Percentiles rank a stretch among this genome's conserved stretches.
Evolutionary conservation across 352 stramenopile genomes (phyloP).

Genomic region (Aphanomyces stellatus): DNA sequence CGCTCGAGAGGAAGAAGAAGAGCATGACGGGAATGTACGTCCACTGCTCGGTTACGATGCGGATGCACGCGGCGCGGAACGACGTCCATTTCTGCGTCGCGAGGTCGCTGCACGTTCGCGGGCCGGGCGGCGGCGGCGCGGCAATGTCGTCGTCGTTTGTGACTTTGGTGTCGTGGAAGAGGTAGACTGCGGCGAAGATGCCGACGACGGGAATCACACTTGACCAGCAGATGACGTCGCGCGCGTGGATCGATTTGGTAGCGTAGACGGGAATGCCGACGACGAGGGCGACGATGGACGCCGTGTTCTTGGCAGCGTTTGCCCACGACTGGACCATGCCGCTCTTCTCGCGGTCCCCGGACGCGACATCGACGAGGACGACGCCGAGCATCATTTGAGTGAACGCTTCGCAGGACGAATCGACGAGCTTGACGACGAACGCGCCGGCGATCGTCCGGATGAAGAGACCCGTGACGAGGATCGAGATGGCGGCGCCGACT

Average conservation of each 20-base stretch:
- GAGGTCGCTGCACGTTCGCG: not conserved
- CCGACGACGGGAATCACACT: slow-evolving; percentile 43
- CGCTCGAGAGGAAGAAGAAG: slow-evolving; percentile 77
- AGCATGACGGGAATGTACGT: slow-evolving; percentile 41
- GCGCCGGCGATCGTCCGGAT: slow-evolving; percentile 45
- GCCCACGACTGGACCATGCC: slow-evolving; percentile 56
- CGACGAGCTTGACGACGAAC: slow-evolving; percentile 59
- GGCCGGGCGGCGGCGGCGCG: not conserved
- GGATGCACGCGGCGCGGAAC: not conserved
- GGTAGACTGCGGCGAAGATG: slow-evolving; percentile 17
- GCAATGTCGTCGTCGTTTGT: not conserved
- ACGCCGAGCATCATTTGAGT: slow-evolving; percentile 75
- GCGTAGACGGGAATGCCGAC: slow-evolving; percentile 59
- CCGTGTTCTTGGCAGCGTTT: slow-evolving; percentile 57
- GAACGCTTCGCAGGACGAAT: slow-evolving; percentile 66
- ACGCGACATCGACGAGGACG: slow-evolving; percentile 56
- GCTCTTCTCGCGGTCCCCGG: slow-evolving; percentile 42
- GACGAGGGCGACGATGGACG: slow-evolving; percentile 50
- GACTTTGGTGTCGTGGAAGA: slow-evolving; percentile 5
- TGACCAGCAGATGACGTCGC: slow-evolving; percentile 55
- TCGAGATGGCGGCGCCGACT: slow-evolving; percentile 38
- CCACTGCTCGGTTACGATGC: slow-evolving; percentile 4
- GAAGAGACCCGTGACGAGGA: slow-evolving; percentile 46
- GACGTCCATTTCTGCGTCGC: not conserved
- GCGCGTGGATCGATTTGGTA: slow-evolving; percentile 38